Evolutionary conservation across 2,329 filamentous ascomycete genomes (phyloP).

Genomic region (Diplocarpon mali): DNA sequence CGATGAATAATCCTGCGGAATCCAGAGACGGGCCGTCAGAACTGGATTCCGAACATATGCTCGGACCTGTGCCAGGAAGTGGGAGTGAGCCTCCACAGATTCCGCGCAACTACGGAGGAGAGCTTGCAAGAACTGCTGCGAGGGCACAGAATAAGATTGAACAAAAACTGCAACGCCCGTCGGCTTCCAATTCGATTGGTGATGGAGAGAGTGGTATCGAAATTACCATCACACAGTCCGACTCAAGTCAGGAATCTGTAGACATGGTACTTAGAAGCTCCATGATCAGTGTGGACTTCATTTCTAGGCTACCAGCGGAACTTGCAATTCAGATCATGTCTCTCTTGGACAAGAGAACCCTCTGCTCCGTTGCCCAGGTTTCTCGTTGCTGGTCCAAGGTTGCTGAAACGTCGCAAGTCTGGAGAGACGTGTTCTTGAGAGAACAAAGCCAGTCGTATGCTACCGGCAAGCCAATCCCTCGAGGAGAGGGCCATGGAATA

Average conservation of each 20-base stretch:
- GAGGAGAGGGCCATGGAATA: slow-evolving; percentile 46
- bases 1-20: slow-evolving; percentile 11
- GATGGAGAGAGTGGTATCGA: slow-evolving; percentile 56
- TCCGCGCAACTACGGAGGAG: slow-evolving; percentile 46
- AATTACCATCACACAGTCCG: slow-evolving; percentile 36
- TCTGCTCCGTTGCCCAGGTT: slow-evolving; percentile 39
- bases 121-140: slow-evolving; percentile 47
- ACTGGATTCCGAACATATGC: slow-evolving; percentile 9
- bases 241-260: background rate
- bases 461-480: slow-evolving; percentile 39
- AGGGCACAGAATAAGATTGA: slow-evolving; percentile 44
- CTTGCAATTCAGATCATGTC: slow-evolving; percentile 48
- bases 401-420: slow-evolving; percentile 45
- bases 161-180: slow-evolving; percentile 33
- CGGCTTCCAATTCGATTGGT: slow-evolving; percentile 28
- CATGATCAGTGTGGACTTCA: slow-evolving; percentile 45
- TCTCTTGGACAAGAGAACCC: slow-evolving; percentile 41
- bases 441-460: slow-evolving; percentile 51
- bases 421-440: slow-evolving; percentile 51
- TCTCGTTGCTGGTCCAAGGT: slow-evolving; percentile 39
- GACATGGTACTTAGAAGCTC: background rate
- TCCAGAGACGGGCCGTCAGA: slow-evolving; percentile 12
- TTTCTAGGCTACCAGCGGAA: slow-evolving; percentile 43
- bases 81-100: slow-evolving; percentile 48
- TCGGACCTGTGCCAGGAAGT: slow-evolving; percentile 25